Base-by-base conservation (phyloP, 1,139 yeast genomes). In the Casaregolazyma lundiana region DNA sequence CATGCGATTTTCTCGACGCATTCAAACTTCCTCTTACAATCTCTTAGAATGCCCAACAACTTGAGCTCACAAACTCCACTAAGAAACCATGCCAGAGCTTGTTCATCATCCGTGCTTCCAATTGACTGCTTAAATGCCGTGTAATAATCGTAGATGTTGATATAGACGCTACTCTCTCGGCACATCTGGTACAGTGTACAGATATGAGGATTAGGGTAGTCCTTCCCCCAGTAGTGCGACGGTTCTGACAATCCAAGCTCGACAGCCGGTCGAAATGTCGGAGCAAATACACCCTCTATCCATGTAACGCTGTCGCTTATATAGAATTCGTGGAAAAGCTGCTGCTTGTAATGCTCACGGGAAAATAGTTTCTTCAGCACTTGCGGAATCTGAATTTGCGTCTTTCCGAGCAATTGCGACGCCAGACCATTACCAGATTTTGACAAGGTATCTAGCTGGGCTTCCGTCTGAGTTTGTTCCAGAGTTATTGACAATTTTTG, bases 131-230 rank as follows among this genome's bases (percentile, higher is more conserved):
- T 78, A 67, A 87, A 89, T 1, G 90, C 89, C 41, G 72, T 67
- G 60, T 76, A 89, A 58, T 84, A 85, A 58, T 89, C 97, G 64
- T 75, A 84, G 43, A 87, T 76, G 60, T 88, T 89, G 53, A 88
- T 75, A 20, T 74, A 69, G 2, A 81, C 72, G 21, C 88, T 86
- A 0, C 96, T 92, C 59, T 89, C 97, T 51, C 92, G 77, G 62
- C 84, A 84, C 17, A 88, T 72, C 41, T 78, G 75, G 65, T 80
- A 89, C 46, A 88, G 63, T 39, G 76, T 77, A 32, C 79, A 71
- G 9, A 83, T 62, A 75, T 71, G 38, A 82, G 94, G 50, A 71
- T 77, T 48, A 6, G 41, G 44, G 7, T 47, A 17, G 15, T 46
- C 41, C 5, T 49, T 29, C 2, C 63, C 62, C 50, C 68, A 51